phyloP scores from a whole-genome alignment of 257 asterid species.

The Mentha longifolia region DNA sequence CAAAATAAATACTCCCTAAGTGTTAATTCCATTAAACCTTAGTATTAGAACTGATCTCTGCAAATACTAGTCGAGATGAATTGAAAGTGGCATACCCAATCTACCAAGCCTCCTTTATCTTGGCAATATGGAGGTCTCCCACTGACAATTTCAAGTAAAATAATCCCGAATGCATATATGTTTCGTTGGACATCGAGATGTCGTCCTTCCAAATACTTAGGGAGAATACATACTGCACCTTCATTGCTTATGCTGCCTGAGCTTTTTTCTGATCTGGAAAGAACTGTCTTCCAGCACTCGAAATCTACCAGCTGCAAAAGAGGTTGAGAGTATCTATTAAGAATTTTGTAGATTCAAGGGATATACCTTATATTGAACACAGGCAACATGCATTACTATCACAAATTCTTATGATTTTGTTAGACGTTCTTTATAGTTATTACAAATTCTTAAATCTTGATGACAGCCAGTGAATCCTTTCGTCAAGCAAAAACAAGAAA shows the following conservation, averaged over 20 bases:
- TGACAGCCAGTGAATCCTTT: conserved; percentile 14
- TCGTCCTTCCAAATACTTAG: conserved; percentile 46
- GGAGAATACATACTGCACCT: conserved; percentile 50
- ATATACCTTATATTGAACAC: too few relatives aligned
- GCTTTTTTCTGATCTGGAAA: conserved; percentile 51
- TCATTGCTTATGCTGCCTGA: conserved; percentile 47
- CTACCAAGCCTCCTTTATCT: conserved; percentile 76
- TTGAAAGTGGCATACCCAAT: conserved; percentile 59
- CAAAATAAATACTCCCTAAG: too few relatives aligned
- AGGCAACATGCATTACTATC: too few relatives aligned
- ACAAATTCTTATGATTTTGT: neutral
- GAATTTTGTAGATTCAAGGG: too few relatives aligned
- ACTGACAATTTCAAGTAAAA: conserved; percentile 76
- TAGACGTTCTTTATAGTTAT: neutral
- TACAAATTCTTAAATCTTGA: too few relatives aligned
- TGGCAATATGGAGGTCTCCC: conserved; percentile 70
- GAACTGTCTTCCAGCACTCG: conserved; percentile 66
- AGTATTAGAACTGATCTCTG: too few relatives aligned
- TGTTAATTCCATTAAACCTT: too few relatives aligned
- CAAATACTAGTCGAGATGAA: neutral
- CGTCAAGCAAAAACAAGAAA: neutral
- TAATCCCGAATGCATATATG: conserved; percentile 67
- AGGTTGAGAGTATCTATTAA: too few relatives aligned
- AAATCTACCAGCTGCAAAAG: conserved; percentile 56
- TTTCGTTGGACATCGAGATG: conserved; percentile 61